Base-by-base conservation (phyloP, 2,329 filamentous ascomycete species). In the Ambrosiella cleistominuta region DNA sequence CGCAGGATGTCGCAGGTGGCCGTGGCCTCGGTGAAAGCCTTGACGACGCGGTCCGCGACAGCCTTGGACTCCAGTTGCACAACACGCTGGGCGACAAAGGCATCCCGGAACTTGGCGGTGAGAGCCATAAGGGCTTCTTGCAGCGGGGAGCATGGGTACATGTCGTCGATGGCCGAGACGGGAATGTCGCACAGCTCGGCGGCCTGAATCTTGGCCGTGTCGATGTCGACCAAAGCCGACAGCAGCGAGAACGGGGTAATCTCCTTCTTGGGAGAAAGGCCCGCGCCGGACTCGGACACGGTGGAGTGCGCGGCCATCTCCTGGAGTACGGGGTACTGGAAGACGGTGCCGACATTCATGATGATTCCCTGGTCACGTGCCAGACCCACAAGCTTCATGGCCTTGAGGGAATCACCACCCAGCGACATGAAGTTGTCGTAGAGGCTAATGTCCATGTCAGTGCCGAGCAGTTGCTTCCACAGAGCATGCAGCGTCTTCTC, bases 121-220 rank as follows among this genome's bases (percentile, higher is more conserved):
- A 80, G 65, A 0, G 76, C 74, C 68, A 80, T 74, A 1, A 80
- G 69, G 1, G 73, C 75, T 63, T 78, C 76, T 60, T 81, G 77
- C 1, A 78, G 67, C 0, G 76, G 72, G 0, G 75, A 76, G 66
- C 75, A 78, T 1, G 77, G 76, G 57, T 78, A 80, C 0, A 77
- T 65, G 60, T 81, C 76, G 54, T 77, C 73, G 3, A 78, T 66
- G 17, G 56, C 54, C 1, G 65, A 61, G 6, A 65, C 59, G 1
- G 66, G 64, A 8, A 74, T 63, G 2, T 63, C 66, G 61, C 75
- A 76, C 6, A 73, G 66, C n/a, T 62, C 63, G 5, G 72, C 70
- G 8, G 69, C 70, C 12, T 74, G 71, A 0, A 60, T 57, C 13
- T 67, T 64, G 1, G 72, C 72, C 0, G 64, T 61, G 69, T 72